Conservation (phyloP, 345 rosid species). For the Melaleuca alternifolia region DNA sequence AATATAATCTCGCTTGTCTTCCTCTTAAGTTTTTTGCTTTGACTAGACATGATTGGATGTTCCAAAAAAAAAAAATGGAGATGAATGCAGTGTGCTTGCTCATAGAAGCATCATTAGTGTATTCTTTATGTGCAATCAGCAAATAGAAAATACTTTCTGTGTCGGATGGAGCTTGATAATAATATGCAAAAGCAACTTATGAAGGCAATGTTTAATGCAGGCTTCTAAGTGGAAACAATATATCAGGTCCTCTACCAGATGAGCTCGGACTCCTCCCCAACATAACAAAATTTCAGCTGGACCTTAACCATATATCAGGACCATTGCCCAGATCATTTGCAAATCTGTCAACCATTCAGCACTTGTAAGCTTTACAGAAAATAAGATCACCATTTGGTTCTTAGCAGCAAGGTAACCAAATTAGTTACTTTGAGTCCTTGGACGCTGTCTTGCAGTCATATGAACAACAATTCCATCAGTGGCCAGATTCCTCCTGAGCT, state of each 20-base stretch:
- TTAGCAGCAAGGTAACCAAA: background rate
- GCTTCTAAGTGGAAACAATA: slow-evolving; percentile 73
- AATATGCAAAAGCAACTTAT: background rate
- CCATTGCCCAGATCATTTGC: slow-evolving; percentile 73
- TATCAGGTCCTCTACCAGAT: slow-evolving; percentile 71
- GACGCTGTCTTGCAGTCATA: slow-evolving; percentile 57
- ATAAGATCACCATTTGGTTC: background rate
- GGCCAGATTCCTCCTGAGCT: slow-evolving; percentile 88
- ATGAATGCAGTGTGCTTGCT: background rate
- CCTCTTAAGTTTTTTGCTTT: background rate
- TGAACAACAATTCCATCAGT: slow-evolving; percentile 93
- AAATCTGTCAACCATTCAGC: slow-evolving; percentile 53
- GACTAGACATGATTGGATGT: background rate
- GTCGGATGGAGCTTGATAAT: background rate
- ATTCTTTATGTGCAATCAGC: background rate
- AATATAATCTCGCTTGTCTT: background rate
- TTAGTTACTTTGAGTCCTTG: background rate
- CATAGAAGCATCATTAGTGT: background rate
- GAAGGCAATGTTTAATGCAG: slow-evolving; percentile 17
- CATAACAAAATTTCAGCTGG: slow-evolving; percentile 78
- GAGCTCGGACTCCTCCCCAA: slow-evolving; percentile 86
- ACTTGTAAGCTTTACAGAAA: slow-evolving; percentile 53
- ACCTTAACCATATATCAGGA: slow-evolving; percentile 71
- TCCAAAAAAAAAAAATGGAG: too few relatives aligned
- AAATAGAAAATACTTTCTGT: background rate